Base-by-base conservation (phyloP, 2,329 filamentous ascomycete genomes). In the Xylariaceae sp. region DNA sequence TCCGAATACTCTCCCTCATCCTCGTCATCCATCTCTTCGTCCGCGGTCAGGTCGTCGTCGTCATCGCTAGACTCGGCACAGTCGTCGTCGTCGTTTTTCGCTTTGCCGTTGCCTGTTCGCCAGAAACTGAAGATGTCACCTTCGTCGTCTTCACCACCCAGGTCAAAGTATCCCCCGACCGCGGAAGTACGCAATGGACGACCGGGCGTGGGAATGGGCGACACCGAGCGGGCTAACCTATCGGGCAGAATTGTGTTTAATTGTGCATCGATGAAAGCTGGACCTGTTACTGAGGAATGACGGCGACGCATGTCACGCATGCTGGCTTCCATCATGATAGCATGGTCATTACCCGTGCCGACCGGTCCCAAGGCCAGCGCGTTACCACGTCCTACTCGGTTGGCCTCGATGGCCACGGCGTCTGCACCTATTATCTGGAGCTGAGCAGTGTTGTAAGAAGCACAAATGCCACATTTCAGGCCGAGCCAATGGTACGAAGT, bases 401-500 rank as follows among this genome's bases (percentile, higher is more conserved):
- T 58, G 6, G 56, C 55, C 43, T 56, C 60, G 39, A 61, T 56
- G 11, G 52, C 45, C 37, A 64, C 62, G 32, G 65, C 57, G 39
- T 54, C 72, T 67, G 37, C 63, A 27, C 81, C 80, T 32, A 84
- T 72, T 40, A 87, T 81, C 54, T 81, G 80, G 30, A 87, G 70
- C 64, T 87, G 81, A 12, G 80, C 81, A 0, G 85, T 88, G 64
- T 88, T 88, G 65, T 87, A 88, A 2, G 84, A 87, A 42, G 78
- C 74, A 65, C 85, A 88, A 37, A 86, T 82, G 11, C 79, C 85
- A 68, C 94, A 99, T 71, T 95, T 96, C 45, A 96, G 76, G 0
- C 94, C 94, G 3, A 97, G 76, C 90, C 94, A 99, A 72, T 99
- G 94, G 68, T 95, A 99, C 32, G 82, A 80, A 27, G 94, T 90